phyloP scores from a whole-genome alignment of 1,284 basidiomycete genomes.

The Chiua sp. region DNA sequence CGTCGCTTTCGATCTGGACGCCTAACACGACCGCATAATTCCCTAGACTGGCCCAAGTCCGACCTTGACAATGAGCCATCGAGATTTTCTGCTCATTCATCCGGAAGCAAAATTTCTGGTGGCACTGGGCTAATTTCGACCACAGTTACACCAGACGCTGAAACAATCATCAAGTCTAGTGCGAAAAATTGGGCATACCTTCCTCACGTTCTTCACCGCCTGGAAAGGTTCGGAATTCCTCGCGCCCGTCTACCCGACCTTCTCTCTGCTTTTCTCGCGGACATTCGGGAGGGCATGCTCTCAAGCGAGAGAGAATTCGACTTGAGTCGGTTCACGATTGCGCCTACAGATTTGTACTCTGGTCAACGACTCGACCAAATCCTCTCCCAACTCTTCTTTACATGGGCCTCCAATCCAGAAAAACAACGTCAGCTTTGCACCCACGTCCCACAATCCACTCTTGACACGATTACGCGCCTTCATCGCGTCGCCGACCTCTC shows the following conservation, averaged over 20 bases:
- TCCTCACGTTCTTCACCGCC: constrained; percentile 34
- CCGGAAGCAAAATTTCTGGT: neutral
- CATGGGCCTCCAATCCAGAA: constrained; percentile 43
- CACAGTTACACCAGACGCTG: constrained; percentile 13
- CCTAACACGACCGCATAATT: neutral
- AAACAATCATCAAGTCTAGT: constrained; percentile 23
- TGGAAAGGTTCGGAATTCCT: constrained; percentile 45
- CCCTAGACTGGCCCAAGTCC: constrained; percentile 4
- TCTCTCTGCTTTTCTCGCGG: constrained; percentile 36
- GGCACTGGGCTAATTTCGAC: neutral
- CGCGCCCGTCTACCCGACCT: constrained; percentile 31
- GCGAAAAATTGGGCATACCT: constrained; percentile 36
- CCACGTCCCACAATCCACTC: constrained; percentile 29
- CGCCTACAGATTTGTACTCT: constrained; percentile 17
- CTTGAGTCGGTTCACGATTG: constrained; percentile 30
- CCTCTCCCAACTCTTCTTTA: constrained; percentile 45
- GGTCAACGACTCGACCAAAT: constrained; percentile 36
- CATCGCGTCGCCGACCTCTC: constrained; percentile 43
- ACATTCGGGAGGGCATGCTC: constrained; percentile 33
- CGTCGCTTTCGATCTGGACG: constrained; percentile 19
- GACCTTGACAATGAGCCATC: neutral
- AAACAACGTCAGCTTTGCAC: constrained; percentile 25
- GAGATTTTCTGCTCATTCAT: neutral
- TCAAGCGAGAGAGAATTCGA: constrained; percentile 30
- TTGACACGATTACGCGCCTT: constrained; percentile 39